phyloP scores from a whole-genome alignment of 2,329 filamentous ascomycete genomes.

The Pseudomassariella vexata region DNA sequence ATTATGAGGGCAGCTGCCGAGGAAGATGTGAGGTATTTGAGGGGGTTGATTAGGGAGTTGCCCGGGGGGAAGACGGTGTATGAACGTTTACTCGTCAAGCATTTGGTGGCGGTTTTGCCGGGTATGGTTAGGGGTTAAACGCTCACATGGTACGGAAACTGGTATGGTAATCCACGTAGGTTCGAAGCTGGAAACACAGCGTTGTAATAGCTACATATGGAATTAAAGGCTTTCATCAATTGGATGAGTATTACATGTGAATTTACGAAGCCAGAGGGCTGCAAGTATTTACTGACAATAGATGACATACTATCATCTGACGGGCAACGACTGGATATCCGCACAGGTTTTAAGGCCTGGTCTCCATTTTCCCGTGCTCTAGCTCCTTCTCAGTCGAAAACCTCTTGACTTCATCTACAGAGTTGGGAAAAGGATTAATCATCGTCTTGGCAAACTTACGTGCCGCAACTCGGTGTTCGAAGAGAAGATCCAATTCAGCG shows the following conservation, averaged over 20 bases:
- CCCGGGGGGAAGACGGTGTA: conserved; percentile 32
- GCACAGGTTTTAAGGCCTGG: no score
- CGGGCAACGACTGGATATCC: no score
- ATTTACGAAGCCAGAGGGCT: no score
- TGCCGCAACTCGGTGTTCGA: conserved; percentile 30
- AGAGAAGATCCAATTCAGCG: conserved; percentile 37
- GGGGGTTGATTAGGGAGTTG: conserved; percentile 29
- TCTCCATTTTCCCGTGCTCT: no score
- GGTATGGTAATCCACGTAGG: no score
- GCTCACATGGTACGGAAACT: no score
- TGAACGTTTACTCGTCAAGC: conserved; percentile 32
- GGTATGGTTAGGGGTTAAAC: conserved; percentile 2
- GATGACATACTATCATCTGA: no score
- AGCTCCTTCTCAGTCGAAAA: conserved; percentile 1
- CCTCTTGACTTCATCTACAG: conserved; percentile 1
- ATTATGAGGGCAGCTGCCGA: conserved; percentile 21
- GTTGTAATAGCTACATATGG: no score
- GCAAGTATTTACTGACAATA: no score
- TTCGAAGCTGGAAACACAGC: no score
- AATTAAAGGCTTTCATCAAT: no score
- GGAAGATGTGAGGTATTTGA: conserved; percentile 31
- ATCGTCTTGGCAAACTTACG: conserved; percentile 33
- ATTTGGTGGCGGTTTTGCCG: conserved; percentile 15
- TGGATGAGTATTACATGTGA: no score
- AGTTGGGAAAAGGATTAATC: conserved; percentile 28